Evolutionary conservation across 192 early-diverging fungal genomes (phyloP).

Genomic region (Coemansia umbellata): DNA sequence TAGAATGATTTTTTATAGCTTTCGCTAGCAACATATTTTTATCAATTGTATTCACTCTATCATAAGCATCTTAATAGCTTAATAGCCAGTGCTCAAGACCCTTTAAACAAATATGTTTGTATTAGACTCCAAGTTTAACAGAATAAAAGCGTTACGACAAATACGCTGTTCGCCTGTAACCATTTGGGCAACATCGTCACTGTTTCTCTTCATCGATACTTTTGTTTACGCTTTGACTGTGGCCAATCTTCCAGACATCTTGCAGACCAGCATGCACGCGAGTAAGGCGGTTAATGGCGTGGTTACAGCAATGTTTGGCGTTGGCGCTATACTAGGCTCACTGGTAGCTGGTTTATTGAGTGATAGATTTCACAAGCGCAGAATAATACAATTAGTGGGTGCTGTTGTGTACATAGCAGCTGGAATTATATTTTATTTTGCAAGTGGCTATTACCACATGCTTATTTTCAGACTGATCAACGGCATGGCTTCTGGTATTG

Average conservation of each 20-base stretch:
- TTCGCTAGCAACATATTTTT: not conserved
- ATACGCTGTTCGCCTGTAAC: conserved; percentile 15
- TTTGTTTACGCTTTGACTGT: conserved; percentile 30
- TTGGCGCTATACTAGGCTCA: conserved; percentile 17
- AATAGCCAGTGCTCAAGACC: too few relatives aligned
- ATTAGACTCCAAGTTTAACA: not conserved
- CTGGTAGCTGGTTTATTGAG: conserved; percentile 10
- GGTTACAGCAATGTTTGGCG: conserved; percentile 34
- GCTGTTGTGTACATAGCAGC: conserved; percentile 17
- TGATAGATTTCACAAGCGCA: conserved; percentile 11
- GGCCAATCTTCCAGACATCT: conserved; percentile 31
- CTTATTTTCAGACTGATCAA: conserved; percentile 24
- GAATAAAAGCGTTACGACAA: not conserved
- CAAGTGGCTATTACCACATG: conserved; percentile 25
- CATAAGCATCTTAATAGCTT: too few relatives aligned
- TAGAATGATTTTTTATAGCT: not conserved
- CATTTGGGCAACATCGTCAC: conserved; percentile 26
- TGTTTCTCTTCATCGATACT: conserved; percentile 33
- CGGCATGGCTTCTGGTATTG: conserved; percentile 27
- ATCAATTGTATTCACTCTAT: not conserved
- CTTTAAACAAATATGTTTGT: not conserved
- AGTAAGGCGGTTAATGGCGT: conserved; percentile 26
- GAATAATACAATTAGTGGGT: conserved; percentile 15
- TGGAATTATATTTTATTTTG: conserved; percentile 18
- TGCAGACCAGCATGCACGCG: conserved; percentile 25